Evolutionary conservation across 768 basidiomycete species (phyloP).

Genomic region (Russula sp.): DNA sequence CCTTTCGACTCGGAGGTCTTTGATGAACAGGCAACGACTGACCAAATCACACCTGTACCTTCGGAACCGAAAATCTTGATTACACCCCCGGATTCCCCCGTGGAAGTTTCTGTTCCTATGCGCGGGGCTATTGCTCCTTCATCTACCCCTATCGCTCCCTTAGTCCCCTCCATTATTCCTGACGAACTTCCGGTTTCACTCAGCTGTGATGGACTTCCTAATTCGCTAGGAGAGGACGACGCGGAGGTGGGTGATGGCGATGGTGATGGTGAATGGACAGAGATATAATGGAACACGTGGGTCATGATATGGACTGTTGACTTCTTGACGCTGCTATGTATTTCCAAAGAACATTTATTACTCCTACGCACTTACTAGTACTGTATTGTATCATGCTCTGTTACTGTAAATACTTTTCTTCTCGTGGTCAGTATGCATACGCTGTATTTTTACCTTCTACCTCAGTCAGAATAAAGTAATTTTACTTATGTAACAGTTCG

Average conservation of each 20-base stretch:
- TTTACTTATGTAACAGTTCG: no score
- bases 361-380: not conserved
- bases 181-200: not conserved
- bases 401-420: not conserved
- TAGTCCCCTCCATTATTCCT: not conserved
- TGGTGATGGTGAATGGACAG: slow-evolving; percentile 12
- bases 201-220: not conserved
- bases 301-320: no score
- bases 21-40: not conserved
- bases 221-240: not conserved
- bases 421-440: not conserved
- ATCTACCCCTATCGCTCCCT: slow-evolving; percentile 11
- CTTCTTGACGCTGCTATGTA: not conserved
- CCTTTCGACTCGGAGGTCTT: no score
- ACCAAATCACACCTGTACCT: not conserved
- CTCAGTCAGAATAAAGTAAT: no score
- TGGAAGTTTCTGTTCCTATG: not conserved
- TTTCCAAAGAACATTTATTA: not conserved
- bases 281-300: not conserved
- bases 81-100: not conserved
- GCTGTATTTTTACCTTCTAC: no score
- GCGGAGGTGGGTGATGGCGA: not conserved
- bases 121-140: not conserved
- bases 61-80: not conserved
- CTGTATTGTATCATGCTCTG: no score